Base-by-base conservation (phyloP, 2,329 filamentous ascomycete species). In the Fragosphaeria purpurea region DNA sequence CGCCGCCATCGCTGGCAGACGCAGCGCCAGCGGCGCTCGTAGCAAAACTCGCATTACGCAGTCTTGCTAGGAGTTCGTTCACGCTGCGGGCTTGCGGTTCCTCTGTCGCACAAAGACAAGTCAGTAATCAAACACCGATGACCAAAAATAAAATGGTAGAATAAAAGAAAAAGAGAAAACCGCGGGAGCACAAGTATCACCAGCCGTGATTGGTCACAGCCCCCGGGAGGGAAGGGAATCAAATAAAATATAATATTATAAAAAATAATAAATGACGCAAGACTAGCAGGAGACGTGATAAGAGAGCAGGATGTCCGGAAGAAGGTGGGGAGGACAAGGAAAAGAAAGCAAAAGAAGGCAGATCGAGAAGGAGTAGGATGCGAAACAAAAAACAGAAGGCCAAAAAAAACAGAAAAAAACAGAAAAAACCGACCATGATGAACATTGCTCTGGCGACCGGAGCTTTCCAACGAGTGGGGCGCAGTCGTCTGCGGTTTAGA, bases 401-500 rank as follows among this genome's bases (percentile, higher is more conserved):
- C 34, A 5, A 47, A 22, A 32, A 10, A 42, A 42, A 37, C 7
- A 37, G 7, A n/a, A 41, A 12, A 32, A 30, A 38, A 13, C 34
- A 37, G 9, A 44, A 35, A 50, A 39, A 40, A 57, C 54, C 35
- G 41, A 57, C 56, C 56, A 34, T 55, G 54, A 45, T 53, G 56
- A 11, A 52, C 39, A 35, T 50, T 53, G 45, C 51, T 56, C 46
- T 55, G 51, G 31, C 44, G 53, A 46, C 56, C 52, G 35, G 67
- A 67, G 48, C 68, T 67, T 55, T 63, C 65, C 50, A 76, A 64
- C 53, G 73, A 72, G 50, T 73, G 70, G 57, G 77, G 72, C 34
- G 71, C 72, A 58, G 77, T 75, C 54, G 74, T 75, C 59, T 68
- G 73, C 57, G 79, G 79, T 63, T 82, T 83, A 56, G 78, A 77